phyloP scores from a whole-genome alignment of 75 land plant genomes.

The Larix kaempferi region DNA sequence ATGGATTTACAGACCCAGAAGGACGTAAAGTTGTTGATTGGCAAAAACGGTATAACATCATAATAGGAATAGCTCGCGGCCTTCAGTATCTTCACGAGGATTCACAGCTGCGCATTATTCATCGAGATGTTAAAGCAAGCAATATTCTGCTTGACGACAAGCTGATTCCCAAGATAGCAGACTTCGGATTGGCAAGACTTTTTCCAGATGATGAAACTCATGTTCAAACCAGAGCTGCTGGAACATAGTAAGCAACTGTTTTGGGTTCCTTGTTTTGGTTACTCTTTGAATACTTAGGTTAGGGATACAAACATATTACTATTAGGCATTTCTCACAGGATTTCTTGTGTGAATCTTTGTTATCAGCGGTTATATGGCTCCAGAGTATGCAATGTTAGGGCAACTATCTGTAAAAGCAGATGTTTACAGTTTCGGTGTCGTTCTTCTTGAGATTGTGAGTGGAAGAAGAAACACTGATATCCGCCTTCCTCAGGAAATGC shows the following conservation, averaged over 20 bases:
- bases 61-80: slow-evolving; percentile 8
- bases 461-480: slow-evolving; percentile 6
- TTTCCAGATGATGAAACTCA: slow-evolving; percentile 27
- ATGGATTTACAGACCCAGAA: slow-evolving; percentile 1
- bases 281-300: neutral
- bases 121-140: slow-evolving; percentile 20
- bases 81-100: slow-evolving; percentile 6
- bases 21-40: neutral
- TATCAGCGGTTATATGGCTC: slow-evolving; percentile 11
- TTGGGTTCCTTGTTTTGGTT: neutral
- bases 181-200: slow-evolving; percentile 28
- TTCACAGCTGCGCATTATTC: slow-evolving; percentile 7
- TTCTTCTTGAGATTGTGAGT: slow-evolving; percentile 14
- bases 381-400: slow-evolving; percentile 14
- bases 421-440: slow-evolving; percentile 11
- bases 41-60: slow-evolving; percentile 5
- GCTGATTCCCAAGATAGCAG: slow-evolving; percentile 22
- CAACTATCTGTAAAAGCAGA: slow-evolving; percentile 9
- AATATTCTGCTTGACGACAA: slow-evolving; percentile 24
- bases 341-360: neutral
- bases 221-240: slow-evolving; percentile 22
- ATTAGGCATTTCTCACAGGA: neutral
- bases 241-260: slow-evolving; percentile 12
- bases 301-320: too few relatives aligned
- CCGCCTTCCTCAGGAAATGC: neutral